A percentile compares a stretch with the other conserved stretches of the same genome.
Evolutionary conservation across 129 eudicot genomes (phyloP).

Genomic region (Chrysanthemum lavandulifolium): DNA sequence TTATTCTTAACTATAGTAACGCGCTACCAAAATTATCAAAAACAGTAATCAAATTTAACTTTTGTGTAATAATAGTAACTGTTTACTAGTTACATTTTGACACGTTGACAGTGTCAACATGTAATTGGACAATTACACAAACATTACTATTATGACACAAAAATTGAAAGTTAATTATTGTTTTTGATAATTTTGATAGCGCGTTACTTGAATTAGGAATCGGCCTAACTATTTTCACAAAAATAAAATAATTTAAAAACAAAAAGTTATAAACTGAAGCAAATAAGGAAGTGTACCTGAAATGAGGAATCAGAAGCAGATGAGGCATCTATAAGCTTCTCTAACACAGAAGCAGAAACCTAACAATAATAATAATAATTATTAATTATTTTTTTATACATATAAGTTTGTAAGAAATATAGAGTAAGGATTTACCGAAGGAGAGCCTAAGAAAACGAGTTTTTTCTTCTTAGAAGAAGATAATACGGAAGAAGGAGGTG

Average conservation of each 20-base stretch:
- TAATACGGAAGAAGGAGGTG: slow-evolving; percentile 36
- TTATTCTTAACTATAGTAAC: too few relatives aligned
- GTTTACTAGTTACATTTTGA: too few relatives aligned
- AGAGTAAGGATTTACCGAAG: slow-evolving; percentile 42
- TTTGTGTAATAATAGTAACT: neutral
- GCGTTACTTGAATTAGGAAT: too few relatives aligned
- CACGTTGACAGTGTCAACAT: too few relatives aligned
- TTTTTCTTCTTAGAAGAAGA: slow-evolving; percentile 54
- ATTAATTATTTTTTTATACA: too few relatives aligned
- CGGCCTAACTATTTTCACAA: too few relatives aligned
- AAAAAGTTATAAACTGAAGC: neutral
- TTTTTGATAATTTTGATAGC: too few relatives aligned
- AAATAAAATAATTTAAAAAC: too few relatives aligned
- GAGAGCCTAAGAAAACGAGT: slow-evolving; percentile 82
- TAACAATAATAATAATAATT: slow-evolving; percentile 1
- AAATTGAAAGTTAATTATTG: neutral
- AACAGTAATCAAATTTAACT: neutral
- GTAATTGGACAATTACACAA: too few relatives aligned
- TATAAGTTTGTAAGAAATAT: neutral
- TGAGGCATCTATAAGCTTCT: slow-evolving; percentile 66
- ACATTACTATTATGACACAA: neutral
- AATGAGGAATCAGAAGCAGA: slow-evolving; percentile 61
- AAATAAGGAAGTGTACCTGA: slow-evolving; percentile 42
- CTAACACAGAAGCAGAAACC: slow-evolving; percentile 88
- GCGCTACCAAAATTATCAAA: neutral